Evolutionary conservation across 129 eudicot genomes (phyloP), one percentile per base, ranked within the genome.

Genomic region (Silybum marianum): DNA sequence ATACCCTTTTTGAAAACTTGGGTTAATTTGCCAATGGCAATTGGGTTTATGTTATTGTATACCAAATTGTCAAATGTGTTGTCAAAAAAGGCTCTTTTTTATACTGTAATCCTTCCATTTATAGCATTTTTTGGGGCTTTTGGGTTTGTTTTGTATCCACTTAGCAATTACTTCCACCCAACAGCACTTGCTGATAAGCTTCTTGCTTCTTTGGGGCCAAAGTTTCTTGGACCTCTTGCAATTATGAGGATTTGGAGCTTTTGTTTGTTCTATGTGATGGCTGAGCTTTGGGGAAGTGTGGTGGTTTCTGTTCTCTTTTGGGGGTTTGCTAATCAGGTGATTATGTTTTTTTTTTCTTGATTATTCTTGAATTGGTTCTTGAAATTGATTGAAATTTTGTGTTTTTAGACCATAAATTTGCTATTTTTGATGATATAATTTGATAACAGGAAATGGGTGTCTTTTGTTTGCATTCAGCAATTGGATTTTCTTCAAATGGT

Each of bases 241-340:
- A 96, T 96, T 83, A 71, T 93, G 87, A 91, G 98, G 92, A 96
- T 93, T 10, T 93, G 99, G 99, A 93, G 98, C 62, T 96, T 93
- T 74, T 96, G 97, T 84, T 87, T 93, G 97, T 96, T 96, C 74
- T 93, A 96, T 93, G 99, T 96, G 60, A 96, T 96, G 99, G 99
- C 99, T 81, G 99, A 96, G 87, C 97, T 95, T 72, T 96, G 99
- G 99, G 99, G 99, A 19, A 96, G 99, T 88, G 99, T 96, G 68
- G 99, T 96, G 36, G 86, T 96, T 80, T 96, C 99, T 0, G 99
- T 96, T 32, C 92, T 96, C 86, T 93, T 96, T 84, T 96, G 99
- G 99, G 99, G 99, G 2, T 93, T 96, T 83, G 99, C 99, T 54
- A 96, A 96, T 88, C 99, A 96, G 99, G 99, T 96, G 32, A 82